phyloP scores from a whole-genome alignment of 2,329 filamentous ascomycete genomes.

The Colletotrichum siamense region DNA sequence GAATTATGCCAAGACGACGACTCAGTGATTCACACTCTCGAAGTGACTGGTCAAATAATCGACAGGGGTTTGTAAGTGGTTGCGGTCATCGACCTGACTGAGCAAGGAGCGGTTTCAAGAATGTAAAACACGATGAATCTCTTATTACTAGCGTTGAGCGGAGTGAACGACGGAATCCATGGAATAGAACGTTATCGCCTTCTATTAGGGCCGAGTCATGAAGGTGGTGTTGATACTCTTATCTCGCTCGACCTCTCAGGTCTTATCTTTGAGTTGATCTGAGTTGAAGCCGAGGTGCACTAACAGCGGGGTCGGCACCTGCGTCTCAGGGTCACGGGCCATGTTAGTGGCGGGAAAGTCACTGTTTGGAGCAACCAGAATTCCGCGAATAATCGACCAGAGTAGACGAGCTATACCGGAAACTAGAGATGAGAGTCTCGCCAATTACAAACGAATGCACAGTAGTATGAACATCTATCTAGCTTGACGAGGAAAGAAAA shows the following conservation, averaged over 20 bases:
- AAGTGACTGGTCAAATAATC: not conserved
- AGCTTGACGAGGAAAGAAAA: not conserved
- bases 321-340: not conserved
- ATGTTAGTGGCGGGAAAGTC: not conserved
- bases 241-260: not conserved
- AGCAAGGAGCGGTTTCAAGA: not conserved
- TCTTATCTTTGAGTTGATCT: not conserved
- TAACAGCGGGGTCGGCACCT: conserved; percentile 10
- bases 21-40: not conserved
- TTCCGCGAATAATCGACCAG: not conserved
- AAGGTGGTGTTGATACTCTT: not conserved
- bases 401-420: not conserved
- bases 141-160: not conserved
- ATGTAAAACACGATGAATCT: not conserved
- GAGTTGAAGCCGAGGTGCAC: not conserved
- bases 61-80: not conserved
- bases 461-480: not conserved
- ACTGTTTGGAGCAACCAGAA: not conserved
- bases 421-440: not conserved
- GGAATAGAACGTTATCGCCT: not conserved
- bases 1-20: not conserved
- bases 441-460: not conserved
- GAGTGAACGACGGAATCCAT: not conserved
- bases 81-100: not conserved
- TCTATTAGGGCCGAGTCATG: not conserved